Base-by-base conservation (phyloP, 2,329 filamentous ascomycete genomes). In the Huntiella omanensis region DNA sequence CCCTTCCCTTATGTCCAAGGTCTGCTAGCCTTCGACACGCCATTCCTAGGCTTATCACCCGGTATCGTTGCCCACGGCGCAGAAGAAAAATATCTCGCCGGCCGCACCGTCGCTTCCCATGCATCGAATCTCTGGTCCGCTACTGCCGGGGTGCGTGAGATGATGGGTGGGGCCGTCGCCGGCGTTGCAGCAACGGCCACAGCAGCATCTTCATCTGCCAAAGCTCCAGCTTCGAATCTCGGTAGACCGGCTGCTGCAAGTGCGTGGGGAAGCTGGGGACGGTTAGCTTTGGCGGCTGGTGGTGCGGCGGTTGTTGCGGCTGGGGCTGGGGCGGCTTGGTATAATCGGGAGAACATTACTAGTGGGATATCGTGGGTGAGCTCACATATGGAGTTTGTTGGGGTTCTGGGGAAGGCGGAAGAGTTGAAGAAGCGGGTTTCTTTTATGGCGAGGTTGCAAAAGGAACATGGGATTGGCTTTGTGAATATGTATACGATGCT, bases 351-450 rank as follows among this genome's bases (percentile, higher is more conserved):
- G 32, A 77, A 84, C 52, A 75, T 96, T 51, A 74, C 71, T 2
- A 70, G 80, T 50, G 82, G 87, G 5, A 79, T 79, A 65, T 68
- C 68, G 7, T 96, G 87, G 86, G 83, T 83, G 11, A 76, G 80
- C 12, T 91, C 83, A 33, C 91, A 98, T 61, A 74, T 98, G 19
- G 83, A 91, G 60, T 98, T 96, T 56, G 83, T 96, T 1, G 85
- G 86, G 2, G 92, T 85, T 56, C 71, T 98, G 5, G 81, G 83
- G 41, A 77, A 83, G n/a, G 77, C 76, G 4, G 81, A 87, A 54
- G 86, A 94, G 57, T 66, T 96, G 52, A 77, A 78, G 54, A 73
- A 76, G 56, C 75, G 91, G 32, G 69, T 94, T 7, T 64, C 68
- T n/a, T 70, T 66, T 50, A 68, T 95, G 58, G 68, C 73, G n/a